Percentiles rank a stretch among this genome's conserved stretches.
Conservation (phyloP, 2,329 filamentous ascomycete genomes). For the Phialophora chinensis region DNA sequence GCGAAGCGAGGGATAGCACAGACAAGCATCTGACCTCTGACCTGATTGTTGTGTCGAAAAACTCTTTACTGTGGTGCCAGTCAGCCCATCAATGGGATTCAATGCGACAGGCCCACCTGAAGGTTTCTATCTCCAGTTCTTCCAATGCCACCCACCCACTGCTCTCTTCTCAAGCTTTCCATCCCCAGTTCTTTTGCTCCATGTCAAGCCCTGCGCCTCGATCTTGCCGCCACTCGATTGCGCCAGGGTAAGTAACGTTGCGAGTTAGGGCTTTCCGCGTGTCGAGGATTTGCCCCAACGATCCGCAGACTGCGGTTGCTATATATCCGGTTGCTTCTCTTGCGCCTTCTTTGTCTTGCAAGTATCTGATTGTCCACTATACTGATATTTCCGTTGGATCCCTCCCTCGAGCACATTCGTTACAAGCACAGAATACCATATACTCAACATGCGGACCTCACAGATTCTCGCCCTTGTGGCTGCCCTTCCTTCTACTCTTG, state of each 20-base stretch:
- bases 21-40: constrained; percentile 2
- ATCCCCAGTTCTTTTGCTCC: constrained; percentile 6
- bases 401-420: constrained; percentile 18
- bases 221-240: constrained; percentile 23
- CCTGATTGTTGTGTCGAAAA: background rate
- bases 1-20: background rate
- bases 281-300: constrained; percentile 9
- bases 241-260: background rate
- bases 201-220: constrained; percentile 22
- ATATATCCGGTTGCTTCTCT: background rate
- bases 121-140: too few relatives aligned
- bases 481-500: constrained; percentile 40
- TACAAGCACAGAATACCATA: constrained; percentile 8
- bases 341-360: background rate
- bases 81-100: background rate
- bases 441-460: constrained; percentile 41
- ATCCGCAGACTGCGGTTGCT: constrained; percentile 6
- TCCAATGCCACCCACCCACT: background rate
- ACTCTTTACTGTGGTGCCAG: background rate
- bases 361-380: background rate
- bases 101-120: background rate
- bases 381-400: constrained; percentile 11
- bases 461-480: constrained; percentile 44
- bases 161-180: background rate
- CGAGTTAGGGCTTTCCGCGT: background rate